Evolutionary conservation across 805 yeast genomes (phyloP).

Genomic region (Teunomyces tritomae): DNA sequence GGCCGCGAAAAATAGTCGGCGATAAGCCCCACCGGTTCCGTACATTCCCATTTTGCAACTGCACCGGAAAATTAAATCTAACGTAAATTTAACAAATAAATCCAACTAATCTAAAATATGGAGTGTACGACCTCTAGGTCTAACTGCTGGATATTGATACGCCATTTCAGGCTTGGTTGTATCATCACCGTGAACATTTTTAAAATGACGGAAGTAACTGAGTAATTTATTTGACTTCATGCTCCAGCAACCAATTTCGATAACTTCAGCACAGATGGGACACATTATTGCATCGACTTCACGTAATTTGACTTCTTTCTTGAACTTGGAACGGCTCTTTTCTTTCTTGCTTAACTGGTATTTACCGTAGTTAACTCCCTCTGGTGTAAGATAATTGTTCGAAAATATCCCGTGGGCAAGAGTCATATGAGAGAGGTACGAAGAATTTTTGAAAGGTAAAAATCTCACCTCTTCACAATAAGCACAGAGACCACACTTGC

Average conservation of each 20-base stretch:
- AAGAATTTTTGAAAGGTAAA: conserved; percentile 31
- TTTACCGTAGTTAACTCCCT: conserved; percentile 27
- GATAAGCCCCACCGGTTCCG: not conserved
- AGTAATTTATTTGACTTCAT: conserved; percentile 25
- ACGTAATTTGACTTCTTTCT: conserved; percentile 12
- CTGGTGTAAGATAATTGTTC: conserved; percentile 29
- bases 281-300: conserved; percentile 25
- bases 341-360: conserved; percentile 21
- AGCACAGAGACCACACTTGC: conserved; percentile 33
- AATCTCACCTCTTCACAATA: conserved; percentile 29
- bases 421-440: conserved; percentile 32
- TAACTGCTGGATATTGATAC: conserved; percentile 4
- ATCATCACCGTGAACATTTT: conserved; percentile 13
- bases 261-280: conserved; percentile 24
- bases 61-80: not conserved
- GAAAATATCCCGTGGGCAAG: conserved; percentile 34
- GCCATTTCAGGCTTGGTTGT: conserved; percentile 2
- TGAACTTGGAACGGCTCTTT: conserved; percentile 4
- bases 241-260: conserved; percentile 30
- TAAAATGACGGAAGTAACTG: conserved; percentile 30
- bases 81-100: not conserved
- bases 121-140: conserved; percentile 9
- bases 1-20: not conserved
- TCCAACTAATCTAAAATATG: conserved; percentile 6
- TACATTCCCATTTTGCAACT: not conserved